Percentiles rank a stretch among this genome's conserved stretches.
These are phyloP conservation scores for Bruguiera sexangula DNA, from an alignment of 345 rosid species.

Conservation along the genomic window DNA sequence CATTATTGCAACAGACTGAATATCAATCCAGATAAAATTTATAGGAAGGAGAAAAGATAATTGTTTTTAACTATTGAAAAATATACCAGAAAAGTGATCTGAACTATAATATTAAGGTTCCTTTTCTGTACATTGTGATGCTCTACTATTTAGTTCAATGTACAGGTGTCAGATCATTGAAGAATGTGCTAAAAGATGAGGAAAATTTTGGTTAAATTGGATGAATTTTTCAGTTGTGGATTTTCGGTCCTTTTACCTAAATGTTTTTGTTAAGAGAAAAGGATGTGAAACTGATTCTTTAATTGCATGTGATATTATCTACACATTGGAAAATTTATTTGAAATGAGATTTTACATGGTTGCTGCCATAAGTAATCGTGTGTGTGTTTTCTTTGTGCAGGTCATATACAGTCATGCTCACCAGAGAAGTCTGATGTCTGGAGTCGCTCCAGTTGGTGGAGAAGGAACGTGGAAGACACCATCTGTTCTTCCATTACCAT, in stretches of 20 bases:
- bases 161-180: too few relatives aligned
- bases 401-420: conserved; percentile 69
- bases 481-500: conserved; percentile 40
- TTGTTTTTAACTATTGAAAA: too few relatives aligned
- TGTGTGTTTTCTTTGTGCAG: conserved; percentile 38
- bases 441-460: conserved; percentile 45
- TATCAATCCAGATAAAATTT: too few relatives aligned
- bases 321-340: background rate
- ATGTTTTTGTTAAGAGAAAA: background rate
- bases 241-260: too few relatives aligned
- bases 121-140: too few relatives aligned
- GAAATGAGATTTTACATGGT: background rate
- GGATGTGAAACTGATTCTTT: background rate
- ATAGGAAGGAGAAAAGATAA: too few relatives aligned
- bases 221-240: too few relatives aligned
- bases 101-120: too few relatives aligned
- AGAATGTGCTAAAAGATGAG: too few relatives aligned
- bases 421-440: conserved; percentile 53
- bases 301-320: background rate
- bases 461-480: conserved; percentile 48
- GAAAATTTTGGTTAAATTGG: too few relatives aligned
- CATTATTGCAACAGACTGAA: background rate
- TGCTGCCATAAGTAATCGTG: background rate
- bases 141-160: too few relatives aligned
- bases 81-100: too few relatives aligned